These are phyloP conservation scores for Cornus controversa DNA, from an alignment of 148 eudicot species.

Conservation along the genomic window DNA sequence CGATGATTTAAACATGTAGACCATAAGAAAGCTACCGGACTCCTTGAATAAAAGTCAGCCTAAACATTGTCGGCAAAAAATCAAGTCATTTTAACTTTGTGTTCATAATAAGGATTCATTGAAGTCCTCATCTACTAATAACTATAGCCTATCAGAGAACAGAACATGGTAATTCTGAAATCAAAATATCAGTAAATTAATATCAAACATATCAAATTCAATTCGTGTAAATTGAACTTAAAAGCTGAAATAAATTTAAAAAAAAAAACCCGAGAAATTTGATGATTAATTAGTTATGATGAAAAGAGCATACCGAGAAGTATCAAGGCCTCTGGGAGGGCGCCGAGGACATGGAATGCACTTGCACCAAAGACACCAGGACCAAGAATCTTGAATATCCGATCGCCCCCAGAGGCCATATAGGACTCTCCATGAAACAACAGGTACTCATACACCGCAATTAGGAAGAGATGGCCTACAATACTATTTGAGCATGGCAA, in stretches of 20 bases:
- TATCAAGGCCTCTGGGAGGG: slow-evolving; percentile 25
- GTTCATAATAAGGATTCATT: neutral
- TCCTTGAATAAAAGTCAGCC: neutral
- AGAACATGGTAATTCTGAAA: too few relatives aligned
- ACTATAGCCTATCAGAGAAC: too few relatives aligned
- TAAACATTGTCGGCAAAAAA: neutral
- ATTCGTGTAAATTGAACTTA: neutral
- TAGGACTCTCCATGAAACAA: slow-evolving; percentile 29
- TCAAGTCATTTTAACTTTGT: neutral
- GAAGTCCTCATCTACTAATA: neutral
- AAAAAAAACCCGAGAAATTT: neutral
- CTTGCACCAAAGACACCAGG: slow-evolving; percentile 39
- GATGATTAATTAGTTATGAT: neutral
- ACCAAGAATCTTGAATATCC: slow-evolving; percentile 35
- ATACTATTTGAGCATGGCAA: slow-evolving; percentile 32
- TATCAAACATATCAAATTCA: too few relatives aligned
- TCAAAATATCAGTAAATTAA: too few relatives aligned
- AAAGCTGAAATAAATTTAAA: neutral
- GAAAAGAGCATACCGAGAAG: slow-evolving; percentile 23
- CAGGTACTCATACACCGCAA: slow-evolving; percentile 29
- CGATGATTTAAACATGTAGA: neutral
- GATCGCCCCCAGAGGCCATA: slow-evolving; percentile 25
- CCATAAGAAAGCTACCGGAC: neutral
- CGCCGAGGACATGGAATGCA: slow-evolving; percentile 31
- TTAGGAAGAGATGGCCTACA: slow-evolving; percentile 31